Evolutionary conservation across 1,139 yeast species (phyloP).

Genomic region (Hyphopichia khmerensis): DNA sequence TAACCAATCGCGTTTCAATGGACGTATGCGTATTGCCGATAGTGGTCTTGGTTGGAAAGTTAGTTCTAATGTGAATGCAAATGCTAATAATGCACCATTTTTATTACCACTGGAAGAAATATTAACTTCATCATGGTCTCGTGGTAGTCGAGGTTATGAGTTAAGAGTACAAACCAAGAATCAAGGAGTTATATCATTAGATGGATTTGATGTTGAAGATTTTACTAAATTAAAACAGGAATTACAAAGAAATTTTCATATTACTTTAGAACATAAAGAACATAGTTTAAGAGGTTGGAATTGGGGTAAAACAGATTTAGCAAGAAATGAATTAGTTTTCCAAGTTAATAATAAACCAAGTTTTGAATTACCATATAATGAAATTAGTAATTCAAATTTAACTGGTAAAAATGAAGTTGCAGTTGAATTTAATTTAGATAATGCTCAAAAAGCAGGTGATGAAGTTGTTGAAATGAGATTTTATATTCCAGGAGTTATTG

Average conservation of each 20-base stretch:
- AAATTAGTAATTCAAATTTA: constrained; percentile 82
- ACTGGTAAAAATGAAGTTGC: constrained; percentile 95
- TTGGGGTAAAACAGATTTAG: constrained; percentile 95
- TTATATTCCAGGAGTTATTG: constrained; percentile 81
- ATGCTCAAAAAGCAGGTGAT: constrained; percentile 75
- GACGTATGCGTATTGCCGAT: constrained; percentile 91
- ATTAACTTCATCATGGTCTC: constrained; percentile 81
- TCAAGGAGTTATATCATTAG: constrained; percentile 81
- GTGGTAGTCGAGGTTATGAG: constrained; percentile 92
- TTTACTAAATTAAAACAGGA: constrained; percentile 79
- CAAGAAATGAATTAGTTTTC: constrained; percentile 86
- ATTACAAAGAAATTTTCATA: constrained; percentile 70
- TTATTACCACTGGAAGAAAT: constrained; percentile 84
- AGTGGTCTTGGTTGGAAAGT: constrained; percentile 97
- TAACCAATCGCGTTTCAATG: constrained; percentile 80
- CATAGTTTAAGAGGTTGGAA: constrained; percentile 98
- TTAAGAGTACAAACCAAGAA: constrained; percentile 85
- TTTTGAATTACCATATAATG: constrained; percentile 84
- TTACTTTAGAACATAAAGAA: constrained; percentile 76
- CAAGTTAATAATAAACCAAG: constrained; percentile 85
- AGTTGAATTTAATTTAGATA: constrained; percentile 72
- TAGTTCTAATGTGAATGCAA: constrained; percentile 33
- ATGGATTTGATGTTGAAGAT: constrained; percentile 87
- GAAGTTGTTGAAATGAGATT: constrained; percentile 93
- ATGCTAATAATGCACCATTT: constrained; percentile 64